A percentile compares a stretch with the other conserved stretches of the same genome.
Conservation (phyloP, 176 grass and related monocot species). For the Carex scoparia region DNA sequence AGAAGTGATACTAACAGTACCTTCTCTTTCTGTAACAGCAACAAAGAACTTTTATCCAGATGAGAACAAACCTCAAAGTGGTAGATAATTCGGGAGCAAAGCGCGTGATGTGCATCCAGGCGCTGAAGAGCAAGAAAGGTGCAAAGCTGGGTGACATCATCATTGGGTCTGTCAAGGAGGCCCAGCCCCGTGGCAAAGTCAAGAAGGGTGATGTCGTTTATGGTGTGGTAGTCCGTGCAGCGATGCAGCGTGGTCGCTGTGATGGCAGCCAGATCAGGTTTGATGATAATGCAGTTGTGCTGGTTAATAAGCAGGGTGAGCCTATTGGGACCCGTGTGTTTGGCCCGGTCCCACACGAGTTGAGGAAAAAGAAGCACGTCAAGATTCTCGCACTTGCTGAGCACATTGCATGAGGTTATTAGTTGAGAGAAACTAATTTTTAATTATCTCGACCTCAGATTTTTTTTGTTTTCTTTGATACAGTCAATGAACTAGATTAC, state of each 20-base stretch:
- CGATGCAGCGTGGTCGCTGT: slow-evolving; percentile 71
- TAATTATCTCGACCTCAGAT: not conserved
- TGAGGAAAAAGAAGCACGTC: slow-evolving; percentile 93
- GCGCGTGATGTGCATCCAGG: slow-evolving; percentile 92
- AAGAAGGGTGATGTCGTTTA: slow-evolving; percentile 99
- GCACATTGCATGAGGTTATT: slow-evolving; percentile 61
- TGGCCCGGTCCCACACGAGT: slow-evolving; percentile 71
- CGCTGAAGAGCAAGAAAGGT: slow-evolving; percentile 69
- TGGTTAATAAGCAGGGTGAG: slow-evolving; percentile 94
- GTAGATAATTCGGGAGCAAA: slow-evolving; percentile 97
- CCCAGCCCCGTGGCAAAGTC: slow-evolving; percentile 82
- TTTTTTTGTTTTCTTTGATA: not conserved
- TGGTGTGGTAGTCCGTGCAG: slow-evolving; percentile 86
- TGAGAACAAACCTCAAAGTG: slow-evolving; percentile 96
- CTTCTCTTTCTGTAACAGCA: slow-evolving; percentile 44
- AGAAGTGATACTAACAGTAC: not conserved
- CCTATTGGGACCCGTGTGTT: slow-evolving; percentile 83
- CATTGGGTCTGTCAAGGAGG: slow-evolving; percentile 91
- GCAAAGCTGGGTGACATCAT: slow-evolving; percentile 80
- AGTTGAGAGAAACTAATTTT: not conserved
- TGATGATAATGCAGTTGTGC: slow-evolving; percentile 77
- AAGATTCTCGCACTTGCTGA: slow-evolving; percentile 90
- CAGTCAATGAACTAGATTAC: not conserved
- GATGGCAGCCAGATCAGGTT: slow-evolving; percentile 89
- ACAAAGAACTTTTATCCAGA: slow-evolving; percentile 99